These are phyloP conservation scores for Bimuria novae-zelandiae DNA, from an alignment of 2,329 filamentous ascomycete genomes.

Conservation along the genomic window DNA sequence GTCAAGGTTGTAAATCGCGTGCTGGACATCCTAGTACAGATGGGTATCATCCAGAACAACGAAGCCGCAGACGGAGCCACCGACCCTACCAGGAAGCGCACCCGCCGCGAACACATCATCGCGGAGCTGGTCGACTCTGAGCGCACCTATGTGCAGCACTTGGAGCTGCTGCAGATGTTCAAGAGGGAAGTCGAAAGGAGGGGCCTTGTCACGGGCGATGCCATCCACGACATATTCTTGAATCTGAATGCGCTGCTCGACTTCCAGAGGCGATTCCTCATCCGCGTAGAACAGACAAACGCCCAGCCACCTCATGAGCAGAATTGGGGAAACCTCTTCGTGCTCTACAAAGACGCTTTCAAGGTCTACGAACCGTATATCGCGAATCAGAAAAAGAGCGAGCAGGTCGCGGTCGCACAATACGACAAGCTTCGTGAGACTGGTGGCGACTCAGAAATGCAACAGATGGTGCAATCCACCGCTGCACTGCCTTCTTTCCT, in stretches of 20 bases:
- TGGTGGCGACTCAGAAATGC: conserved; percentile 64
- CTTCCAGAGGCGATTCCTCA: conserved; percentile 92
- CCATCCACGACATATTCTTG: conserved; percentile 91
- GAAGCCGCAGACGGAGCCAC: conserved; percentile 57
- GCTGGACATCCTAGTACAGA: conserved; percentile 80
- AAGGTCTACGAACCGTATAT: conserved; percentile 96
- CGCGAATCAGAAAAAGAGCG: conserved; percentile 91
- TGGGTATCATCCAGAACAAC: conserved; percentile 65
- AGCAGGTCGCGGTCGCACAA: conserved; percentile 78
- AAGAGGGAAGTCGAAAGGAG: conserved; percentile 89
- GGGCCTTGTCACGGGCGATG: conserved; percentile 84
- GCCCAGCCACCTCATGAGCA: conserved; percentile 76
- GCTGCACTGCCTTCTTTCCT: conserved; percentile 90
- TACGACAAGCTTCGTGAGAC: conserved; percentile 85
- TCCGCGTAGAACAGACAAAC: conserved; percentile 94
- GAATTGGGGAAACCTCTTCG: conserved; percentile 94
- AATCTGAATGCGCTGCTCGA: conserved; percentile 95
- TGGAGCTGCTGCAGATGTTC: conserved; percentile 90
- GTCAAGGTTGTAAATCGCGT: conserved; percentile 91
- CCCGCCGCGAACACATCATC: conserved; percentile 84
- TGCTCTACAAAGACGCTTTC: conserved; percentile 82
- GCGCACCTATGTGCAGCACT: conserved; percentile 95
- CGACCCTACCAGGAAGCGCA: conserved; percentile 59
- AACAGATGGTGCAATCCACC: conserved; percentile 80
- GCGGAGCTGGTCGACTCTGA: conserved; percentile 93